Conservation (phyloP, 2,329 filamentous ascomycete species). For the Magnaporthiopsis rhizophila region DNA sequence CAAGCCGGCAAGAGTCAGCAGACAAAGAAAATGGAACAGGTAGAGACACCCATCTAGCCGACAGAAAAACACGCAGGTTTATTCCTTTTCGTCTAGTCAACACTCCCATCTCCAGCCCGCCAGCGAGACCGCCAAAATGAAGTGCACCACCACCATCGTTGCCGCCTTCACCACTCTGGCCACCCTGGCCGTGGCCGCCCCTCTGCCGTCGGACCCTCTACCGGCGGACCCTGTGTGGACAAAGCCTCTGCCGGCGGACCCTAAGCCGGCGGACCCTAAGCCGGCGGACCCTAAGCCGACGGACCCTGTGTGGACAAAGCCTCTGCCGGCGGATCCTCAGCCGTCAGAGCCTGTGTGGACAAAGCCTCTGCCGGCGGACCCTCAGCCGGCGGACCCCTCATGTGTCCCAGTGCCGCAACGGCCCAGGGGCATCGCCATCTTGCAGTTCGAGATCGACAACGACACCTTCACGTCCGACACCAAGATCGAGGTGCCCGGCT, state of each 20-base stretch:
- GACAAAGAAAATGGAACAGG: neutral
- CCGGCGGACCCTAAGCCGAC: too few relatives aligned
- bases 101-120: neutral
- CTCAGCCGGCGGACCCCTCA: too few relatives aligned
- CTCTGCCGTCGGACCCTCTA: neutral
- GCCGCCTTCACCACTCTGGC: constrained; percentile 1
- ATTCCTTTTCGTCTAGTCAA: too few relatives aligned
- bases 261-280: too few relatives aligned
- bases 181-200: constrained; percentile 4
- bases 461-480: constrained; percentile 8
- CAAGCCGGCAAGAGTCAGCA: neutral
- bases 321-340: too few relatives aligned
- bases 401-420: too few relatives aligned
- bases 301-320: too few relatives aligned
- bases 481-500: constrained; percentile 5
- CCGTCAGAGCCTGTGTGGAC: too few relatives aligned
- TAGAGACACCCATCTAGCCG: neutral
- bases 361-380: too few relatives aligned
- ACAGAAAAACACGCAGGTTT: neutral
- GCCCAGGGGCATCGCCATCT: neutral
- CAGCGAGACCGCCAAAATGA: constrained; percentile 2
- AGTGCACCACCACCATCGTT: neutral
- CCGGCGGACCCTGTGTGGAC: too few relatives aligned
- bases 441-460: constrained; percentile 8
- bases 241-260: too few relatives aligned